Base-by-base conservation (phyloP, 805 yeast species). In the Isabelozyma pseudorhagii region DNA sequence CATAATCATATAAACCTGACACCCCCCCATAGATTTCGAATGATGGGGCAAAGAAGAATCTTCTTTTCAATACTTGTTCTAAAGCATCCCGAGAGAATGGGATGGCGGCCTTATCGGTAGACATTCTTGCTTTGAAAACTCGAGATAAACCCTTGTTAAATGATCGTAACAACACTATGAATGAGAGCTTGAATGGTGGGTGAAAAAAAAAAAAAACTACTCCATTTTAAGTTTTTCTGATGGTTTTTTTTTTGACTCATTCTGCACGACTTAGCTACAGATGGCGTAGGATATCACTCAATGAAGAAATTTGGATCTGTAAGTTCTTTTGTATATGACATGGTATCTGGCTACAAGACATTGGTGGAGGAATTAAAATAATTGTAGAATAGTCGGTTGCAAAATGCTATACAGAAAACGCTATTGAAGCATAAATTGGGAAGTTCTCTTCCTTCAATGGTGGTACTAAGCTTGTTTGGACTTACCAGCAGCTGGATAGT, bases 21-120 rank as follows among this genome's bases (percentile, higher is more conserved):
- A 94, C 98, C 70, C 99, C 99, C 59, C 99, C 99, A 69, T 94
- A 94, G 55, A 93, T 83, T 68, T 94, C 99, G 63, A 94, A 94
- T 36, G 98, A 85, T 56, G 99, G 99, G 14, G 98, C 97, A 68
- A 82, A 96, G 74, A 94, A 94, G 78, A 94, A 94, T 68, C 99
- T 84, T 71, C 97, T 86, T 72, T 93, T 94, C 62, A 94, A 77
- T 50, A 92, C 89, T 68, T 87, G 85, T 71, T 94, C 99, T 64
- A 94, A 78, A 55, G 81, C 77, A 56, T 94, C 99, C 70, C 99
- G 87, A 61, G 81, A 82, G 67, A 93, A 88, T 49, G 78, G 78
- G 46, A 62, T 60, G 25, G 63, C 54, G 17, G 69, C 46, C 44
- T 57, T 58, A 42, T 54, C 47, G 39, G 70, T 60, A 38, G 72